Percentiles rank a stretch among this genome's conserved stretches.
Conservation (phyloP, 2,329 filamentous ascomycete species). For the Cladosporium halotolerans region DNA sequence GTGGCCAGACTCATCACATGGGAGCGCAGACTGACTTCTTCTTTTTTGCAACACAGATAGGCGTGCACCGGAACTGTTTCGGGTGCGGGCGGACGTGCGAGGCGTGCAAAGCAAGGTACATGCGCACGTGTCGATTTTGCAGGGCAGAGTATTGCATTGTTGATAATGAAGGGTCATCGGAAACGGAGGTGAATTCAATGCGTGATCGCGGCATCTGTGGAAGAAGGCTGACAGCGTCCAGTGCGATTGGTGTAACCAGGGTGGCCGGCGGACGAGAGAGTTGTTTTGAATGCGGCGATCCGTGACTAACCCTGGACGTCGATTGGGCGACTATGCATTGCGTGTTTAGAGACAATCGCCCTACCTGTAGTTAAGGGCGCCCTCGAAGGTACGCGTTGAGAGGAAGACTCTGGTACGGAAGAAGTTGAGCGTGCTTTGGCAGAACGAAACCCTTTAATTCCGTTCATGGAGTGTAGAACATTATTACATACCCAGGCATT, state of each 20-base stretch:
- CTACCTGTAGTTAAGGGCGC: too few species aligned
- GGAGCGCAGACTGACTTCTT: conserved; percentile 24
- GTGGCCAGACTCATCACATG: conserved; percentile 14
- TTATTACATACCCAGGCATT: too few species aligned
- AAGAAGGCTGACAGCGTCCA: conserved; percentile 14
- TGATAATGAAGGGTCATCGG: conserved; percentile 75
- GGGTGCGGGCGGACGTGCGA: conserved; percentile 79
- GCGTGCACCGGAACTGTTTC: conserved; percentile 69
- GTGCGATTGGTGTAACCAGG: conserved; percentile 35
- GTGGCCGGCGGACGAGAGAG: conserved; percentile 21
- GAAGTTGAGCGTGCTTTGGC: too few species aligned
- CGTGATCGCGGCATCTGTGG: not conserved
- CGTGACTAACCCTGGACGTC: too few species aligned
- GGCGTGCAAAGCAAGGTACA: conserved; percentile 65
- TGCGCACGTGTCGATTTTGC: conserved; percentile 66
- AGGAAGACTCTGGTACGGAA: too few species aligned
- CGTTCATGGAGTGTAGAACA: too few species aligned
- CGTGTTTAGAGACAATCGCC: too few species aligned
- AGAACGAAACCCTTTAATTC: too few species aligned
- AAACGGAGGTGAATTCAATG: conserved; percentile 41
- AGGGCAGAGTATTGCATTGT: conserved; percentile 74
- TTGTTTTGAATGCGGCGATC: not conserved
- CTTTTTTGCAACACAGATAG: conserved; percentile 31
- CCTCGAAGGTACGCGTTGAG: too few species aligned
- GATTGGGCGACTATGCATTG: too few species aligned